phyloP scores from a whole-genome alignment of 306 rosid species.

The Lagenaria siceraria region DNA sequence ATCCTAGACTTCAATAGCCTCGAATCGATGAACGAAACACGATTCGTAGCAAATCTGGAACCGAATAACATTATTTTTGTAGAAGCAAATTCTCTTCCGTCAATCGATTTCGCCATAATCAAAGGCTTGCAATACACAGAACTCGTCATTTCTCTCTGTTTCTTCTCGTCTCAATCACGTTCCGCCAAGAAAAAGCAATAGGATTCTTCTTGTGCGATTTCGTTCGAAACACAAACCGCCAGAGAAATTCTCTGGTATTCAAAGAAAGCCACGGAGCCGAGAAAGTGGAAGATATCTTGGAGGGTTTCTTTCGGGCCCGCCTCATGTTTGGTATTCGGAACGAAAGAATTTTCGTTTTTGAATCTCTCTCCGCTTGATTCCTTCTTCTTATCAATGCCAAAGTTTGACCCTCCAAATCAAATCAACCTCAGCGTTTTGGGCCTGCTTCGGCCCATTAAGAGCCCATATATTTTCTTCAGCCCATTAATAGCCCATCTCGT shows the following conservation, averaged over 20 bases:
- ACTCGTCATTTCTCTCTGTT: constrained; percentile 23
- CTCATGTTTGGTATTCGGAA: background rate
- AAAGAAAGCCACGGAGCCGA: background rate
- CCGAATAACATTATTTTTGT: constrained; percentile 4
- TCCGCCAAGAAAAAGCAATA: background rate
- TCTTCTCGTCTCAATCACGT: background rate
- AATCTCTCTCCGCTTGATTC: background rate
- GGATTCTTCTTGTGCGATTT: background rate
- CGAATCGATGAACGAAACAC: constrained; percentile 6
- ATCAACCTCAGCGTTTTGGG: background rate
- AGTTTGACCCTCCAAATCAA: constrained; percentile 1
- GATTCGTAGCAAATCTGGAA: constrained; percentile 1
- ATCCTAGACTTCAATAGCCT: constrained; percentile 15
- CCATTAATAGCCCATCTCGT: background rate
- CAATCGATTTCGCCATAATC: constrained; percentile 14
- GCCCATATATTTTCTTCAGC: background rate
- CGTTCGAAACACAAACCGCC: background rate
- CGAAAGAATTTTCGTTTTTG: background rate
- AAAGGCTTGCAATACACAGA: constrained; percentile 17
- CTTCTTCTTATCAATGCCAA: background rate
- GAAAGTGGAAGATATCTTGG: constrained; percentile 2
- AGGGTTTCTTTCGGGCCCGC: constrained; percentile 6
- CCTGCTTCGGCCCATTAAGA: background rate
- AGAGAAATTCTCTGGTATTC: background rate
- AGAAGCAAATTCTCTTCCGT: constrained; percentile 12